These are phyloP conservation scores for Cicer chorassanicum DNA, from an alignment of 306 rosid species.

Conservation along the genomic window DNA sequence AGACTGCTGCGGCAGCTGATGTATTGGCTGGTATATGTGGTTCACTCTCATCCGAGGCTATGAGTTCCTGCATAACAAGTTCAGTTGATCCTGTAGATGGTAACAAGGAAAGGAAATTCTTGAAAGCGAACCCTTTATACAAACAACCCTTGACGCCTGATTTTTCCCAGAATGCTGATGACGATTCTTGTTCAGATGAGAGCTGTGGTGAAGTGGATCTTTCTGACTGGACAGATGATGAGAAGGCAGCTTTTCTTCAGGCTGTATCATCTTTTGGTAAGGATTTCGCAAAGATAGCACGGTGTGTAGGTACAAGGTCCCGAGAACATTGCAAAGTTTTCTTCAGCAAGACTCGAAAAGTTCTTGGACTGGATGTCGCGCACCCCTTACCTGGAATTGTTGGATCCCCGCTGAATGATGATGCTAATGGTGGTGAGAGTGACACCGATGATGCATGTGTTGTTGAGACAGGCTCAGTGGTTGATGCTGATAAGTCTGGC, in stretches of 20 bases:
- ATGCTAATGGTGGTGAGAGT: constrained; percentile 72
- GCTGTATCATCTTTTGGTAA: constrained; percentile 86
- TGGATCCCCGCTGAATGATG: constrained; percentile 60
- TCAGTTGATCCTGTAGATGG: constrained; percentile 70
- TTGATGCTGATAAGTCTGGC: constrained; percentile 62
- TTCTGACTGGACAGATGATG: constrained; percentile 86
- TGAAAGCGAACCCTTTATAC: constrained; percentile 50
- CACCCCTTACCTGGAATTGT: constrained; percentile 57
- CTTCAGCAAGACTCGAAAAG: constrained; percentile 89
- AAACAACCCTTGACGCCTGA: constrained; percentile 55
- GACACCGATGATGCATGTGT: constrained; percentile 77
- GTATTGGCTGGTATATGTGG: constrained; percentile 92
- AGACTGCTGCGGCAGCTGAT: constrained; percentile 85
- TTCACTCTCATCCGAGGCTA: constrained; percentile 83
- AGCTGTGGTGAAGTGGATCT: constrained; percentile 92
- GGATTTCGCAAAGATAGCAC: constrained; percentile 74
- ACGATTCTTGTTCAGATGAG: constrained; percentile 89
- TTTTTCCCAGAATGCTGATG: constrained; percentile 59
- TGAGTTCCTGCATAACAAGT: constrained; percentile 81
- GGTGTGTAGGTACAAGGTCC: constrained; percentile 73
- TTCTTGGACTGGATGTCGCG: constrained; percentile 80
- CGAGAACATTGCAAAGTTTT: constrained; percentile 88
- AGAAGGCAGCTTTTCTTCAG: constrained; percentile 75
- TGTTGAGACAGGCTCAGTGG: constrained; percentile 61
- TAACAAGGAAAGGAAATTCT: constrained; percentile 58